Conservation (phyloP, 306 rosid genomes). For the Cucurbita pepo region DNA sequence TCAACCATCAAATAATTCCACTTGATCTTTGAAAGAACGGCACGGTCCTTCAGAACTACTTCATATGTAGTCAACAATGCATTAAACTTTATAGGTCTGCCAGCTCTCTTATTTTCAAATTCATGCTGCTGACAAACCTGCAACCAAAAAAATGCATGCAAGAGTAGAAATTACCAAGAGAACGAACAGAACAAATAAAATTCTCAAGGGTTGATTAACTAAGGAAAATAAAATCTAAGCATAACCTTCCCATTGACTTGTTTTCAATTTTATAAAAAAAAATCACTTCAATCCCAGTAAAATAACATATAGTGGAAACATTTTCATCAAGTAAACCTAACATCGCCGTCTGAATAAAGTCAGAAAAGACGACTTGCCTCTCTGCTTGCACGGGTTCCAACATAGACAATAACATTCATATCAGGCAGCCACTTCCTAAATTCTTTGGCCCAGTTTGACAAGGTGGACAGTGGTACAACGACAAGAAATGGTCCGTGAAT, state of each 20-base stretch:
- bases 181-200: not conserved
- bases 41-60: conserved; percentile 90
- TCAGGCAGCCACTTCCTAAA: conserved; percentile 99
- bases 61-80: conserved; percentile 88
- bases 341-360: not conserved
- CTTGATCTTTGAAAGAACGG: conserved; percentile 78
- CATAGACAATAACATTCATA: conserved; percentile 86
- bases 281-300: not conserved
- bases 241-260: not conserved
- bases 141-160: conserved; percentile 5
- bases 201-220: not conserved
- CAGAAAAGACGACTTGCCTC: conserved; percentile 43
- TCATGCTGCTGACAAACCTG: conserved; percentile 98
- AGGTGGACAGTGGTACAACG: conserved; percentile 89
- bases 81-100: conserved; percentile 71
- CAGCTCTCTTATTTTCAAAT: conserved; percentile 59
- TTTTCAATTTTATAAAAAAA: not conserved
- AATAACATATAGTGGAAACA: not conserved
- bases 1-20: conserved; percentile 98
- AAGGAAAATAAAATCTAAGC: not conserved
- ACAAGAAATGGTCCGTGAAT: conserved; percentile 95
- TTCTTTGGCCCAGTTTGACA: conserved; percentile 99
- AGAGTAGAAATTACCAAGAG: not conserved
- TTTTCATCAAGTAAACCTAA: not conserved
- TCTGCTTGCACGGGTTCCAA: conserved; percentile 97